Conservation (phyloP, 176 grass and related monocot genomes). For the Cenchrus fungigraminus region DNA sequence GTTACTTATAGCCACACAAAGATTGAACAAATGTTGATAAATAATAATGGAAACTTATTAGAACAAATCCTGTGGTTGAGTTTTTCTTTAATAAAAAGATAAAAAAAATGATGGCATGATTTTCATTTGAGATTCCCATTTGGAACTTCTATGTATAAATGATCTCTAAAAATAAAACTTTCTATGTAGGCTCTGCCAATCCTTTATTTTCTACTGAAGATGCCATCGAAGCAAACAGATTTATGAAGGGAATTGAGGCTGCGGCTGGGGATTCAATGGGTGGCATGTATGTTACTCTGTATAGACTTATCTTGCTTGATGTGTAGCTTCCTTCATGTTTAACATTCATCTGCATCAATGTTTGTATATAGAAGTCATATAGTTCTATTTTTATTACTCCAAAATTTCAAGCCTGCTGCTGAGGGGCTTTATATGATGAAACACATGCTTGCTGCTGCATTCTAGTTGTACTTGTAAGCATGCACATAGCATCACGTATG, state of each 20-base stretch:
- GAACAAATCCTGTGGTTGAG: too few relatives aligned
- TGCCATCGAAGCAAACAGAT: constrained; percentile 68
- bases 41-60: too few relatives aligned
- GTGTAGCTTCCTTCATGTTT: constrained; percentile 8
- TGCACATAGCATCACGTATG: constrained; percentile 8
- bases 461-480: constrained; percentile 12
- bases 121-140: neutral
- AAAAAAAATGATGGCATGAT: neutral
- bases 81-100: too few relatives aligned
- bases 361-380: neutral
- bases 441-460: constrained; percentile 22
- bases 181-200: constrained; percentile 80
- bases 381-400: neutral
- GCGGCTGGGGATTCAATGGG: constrained; percentile 41
- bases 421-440: neutral
- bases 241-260: constrained; percentile 66
- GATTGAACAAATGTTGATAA: neutral
- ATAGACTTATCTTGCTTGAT: constrained; percentile 33
- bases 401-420: constrained; percentile 23
- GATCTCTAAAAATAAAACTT: neutral
- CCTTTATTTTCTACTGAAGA: constrained; percentile 81
- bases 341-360: constrained; percentile 4
- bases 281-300: constrained; percentile 44
- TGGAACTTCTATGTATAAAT: constrained; percentile 6
- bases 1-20: constrained; percentile 21